These are phyloP conservation scores for Hypomyces perniciosus DNA, from an alignment of 2,329 filamentous ascomycete genomes.

Conservation along the genomic window DNA sequence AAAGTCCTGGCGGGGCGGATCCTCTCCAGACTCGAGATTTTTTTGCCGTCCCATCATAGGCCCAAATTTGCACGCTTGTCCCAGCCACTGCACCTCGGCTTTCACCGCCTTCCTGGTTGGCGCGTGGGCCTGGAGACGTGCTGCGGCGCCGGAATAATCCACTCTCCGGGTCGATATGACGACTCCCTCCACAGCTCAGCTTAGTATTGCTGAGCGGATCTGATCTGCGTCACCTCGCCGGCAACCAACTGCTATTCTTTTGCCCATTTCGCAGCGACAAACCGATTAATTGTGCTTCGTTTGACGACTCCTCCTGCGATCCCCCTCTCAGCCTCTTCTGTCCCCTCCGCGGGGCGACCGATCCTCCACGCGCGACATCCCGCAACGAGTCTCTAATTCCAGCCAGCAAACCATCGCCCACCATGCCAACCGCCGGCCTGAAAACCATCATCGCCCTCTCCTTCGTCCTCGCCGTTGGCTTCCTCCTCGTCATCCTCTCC, in stretches of 20 bases:
- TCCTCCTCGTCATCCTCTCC: conserved; percentile 97
- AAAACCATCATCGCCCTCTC: conserved; percentile 99
- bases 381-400: neutral
- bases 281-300: too few relatives aligned
- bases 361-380: conserved; percentile 3
- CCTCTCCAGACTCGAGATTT: conserved; percentile 16
- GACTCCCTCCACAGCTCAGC: neutral
- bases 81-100: neutral
- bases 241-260: too few relatives aligned
- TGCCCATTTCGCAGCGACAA: too few relatives aligned
- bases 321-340: too few relatives aligned
- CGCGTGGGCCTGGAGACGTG: neutral
- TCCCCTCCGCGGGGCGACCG: too few relatives aligned
- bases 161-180: neutral
- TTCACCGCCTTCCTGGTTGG: conserved; percentile 20
- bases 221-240: too few relatives aligned
- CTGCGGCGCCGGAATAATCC: conserved; percentile 16
- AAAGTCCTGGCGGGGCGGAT: conserved; percentile 16
- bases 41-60: conserved; percentile 17
- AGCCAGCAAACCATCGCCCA: conserved; percentile 22
- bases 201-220: too few relatives aligned
- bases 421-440: conserved; percentile 74
- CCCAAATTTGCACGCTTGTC: neutral
- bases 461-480: conserved; percentile 97
- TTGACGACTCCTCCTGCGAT: too few relatives aligned